phyloP scores from a whole-genome alignment of 495 filamentous ascomycete genomes.

The Cercophora sp. region DNA sequence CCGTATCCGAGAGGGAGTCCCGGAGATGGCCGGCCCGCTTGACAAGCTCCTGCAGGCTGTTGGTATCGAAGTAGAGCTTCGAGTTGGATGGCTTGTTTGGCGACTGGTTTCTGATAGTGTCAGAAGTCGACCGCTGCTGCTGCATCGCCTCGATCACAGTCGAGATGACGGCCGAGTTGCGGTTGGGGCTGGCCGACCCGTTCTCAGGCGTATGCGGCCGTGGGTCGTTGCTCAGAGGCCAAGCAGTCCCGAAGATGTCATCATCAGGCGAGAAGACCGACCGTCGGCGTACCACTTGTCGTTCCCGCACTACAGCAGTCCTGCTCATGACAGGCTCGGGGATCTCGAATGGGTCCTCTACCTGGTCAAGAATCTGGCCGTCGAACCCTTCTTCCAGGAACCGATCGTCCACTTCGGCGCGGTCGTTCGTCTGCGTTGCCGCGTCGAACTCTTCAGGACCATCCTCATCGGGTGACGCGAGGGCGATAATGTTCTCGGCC shows the following conservation, averaged over 20 bases:
- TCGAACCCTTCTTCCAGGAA: slow-evolving; percentile 59
- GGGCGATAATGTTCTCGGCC: slow-evolving; percentile 80
- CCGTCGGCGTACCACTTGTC: slow-evolving; percentile 40
- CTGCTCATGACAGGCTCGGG: slow-evolving; percentile 37
- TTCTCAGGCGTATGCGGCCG: slow-evolving; percentile 40
- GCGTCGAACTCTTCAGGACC: slow-evolving; percentile 31
- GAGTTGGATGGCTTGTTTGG: slow-evolving; percentile 49
- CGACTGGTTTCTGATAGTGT: slow-evolving; percentile 40
- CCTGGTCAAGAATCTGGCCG: slow-evolving; percentile 29
- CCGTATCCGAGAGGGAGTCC: slow-evolving; percentile 66
- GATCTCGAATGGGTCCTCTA: slow-evolving; percentile 32
- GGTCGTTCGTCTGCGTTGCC: slow-evolving; percentile 23
- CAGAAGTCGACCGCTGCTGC: slow-evolving; percentile 49
- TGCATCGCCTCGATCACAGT: slow-evolving; percentile 78
- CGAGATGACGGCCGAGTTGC: slow-evolving; percentile 60
- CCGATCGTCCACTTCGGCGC: slow-evolving; percentile 42
- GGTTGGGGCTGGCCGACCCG: slow-evolving; percentile 19
- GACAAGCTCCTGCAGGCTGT: slow-evolving; percentile 80
- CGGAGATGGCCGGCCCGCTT: slow-evolving; percentile 75
- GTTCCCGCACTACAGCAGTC: slow-evolving; percentile 41
- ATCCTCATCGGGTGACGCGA: slow-evolving; percentile 81
- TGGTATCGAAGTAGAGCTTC: slow-evolving; percentile 89
- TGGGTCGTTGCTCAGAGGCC: slow-evolving; percentile 35
- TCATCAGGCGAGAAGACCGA: slow-evolving; percentile 61
- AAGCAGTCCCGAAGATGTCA: slow-evolving; percentile 57